Base-by-base conservation (phyloP, 2,329 filamentous ascomycete species). In the Talaromyces marneffei region DNA sequence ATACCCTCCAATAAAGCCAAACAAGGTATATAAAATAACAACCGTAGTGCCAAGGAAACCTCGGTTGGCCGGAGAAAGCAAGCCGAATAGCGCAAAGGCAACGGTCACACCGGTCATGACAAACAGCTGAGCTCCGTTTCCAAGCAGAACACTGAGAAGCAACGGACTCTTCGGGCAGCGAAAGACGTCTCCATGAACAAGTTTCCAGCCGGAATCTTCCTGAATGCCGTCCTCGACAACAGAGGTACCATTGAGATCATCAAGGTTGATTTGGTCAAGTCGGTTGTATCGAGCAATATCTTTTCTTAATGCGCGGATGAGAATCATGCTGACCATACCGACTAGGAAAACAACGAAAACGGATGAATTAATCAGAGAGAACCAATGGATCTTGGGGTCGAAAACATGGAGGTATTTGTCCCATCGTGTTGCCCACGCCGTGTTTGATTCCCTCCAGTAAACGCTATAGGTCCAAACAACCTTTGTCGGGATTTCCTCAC, bases 301-400 rank as follows among this genome's bases (percentile, higher is more conserved):
- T 80, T 96, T 97, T 76, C 87, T 89, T 62, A 99, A 80, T 1
- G 93, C 92, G 59, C 93, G 86, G 60, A 96, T 81, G 16, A 99
- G 82, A 52, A 97, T 91, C n/a, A 92, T 96, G 75, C 89, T 88
- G 65, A 99, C 94, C 69, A 94, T 96, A 50, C 92, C 85, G 37
- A 93, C 87, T 42, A 97, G 82, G 76, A 97, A 94, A 54, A 96
- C 83, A 56, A 99, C 92, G 64, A 99, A 96, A 48, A 97, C 87
- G 55, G 94, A 90, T 37, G 92, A 97, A 77, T 96, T 96, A 77
- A 97, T 90, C 55, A 99, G 86, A 63, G 92, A 97, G 80, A 97
- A 96, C 94, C 94, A 99, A 76, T 99, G 94, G 69, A 99, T 97
- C 80, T 94, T 95, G 57, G 94, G 92, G 74, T 97, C 92, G 72